phyloP scores from a whole-genome alignment of 2,329 filamentous ascomycete species.

The Xylariomycetidae sp. region DNA sequence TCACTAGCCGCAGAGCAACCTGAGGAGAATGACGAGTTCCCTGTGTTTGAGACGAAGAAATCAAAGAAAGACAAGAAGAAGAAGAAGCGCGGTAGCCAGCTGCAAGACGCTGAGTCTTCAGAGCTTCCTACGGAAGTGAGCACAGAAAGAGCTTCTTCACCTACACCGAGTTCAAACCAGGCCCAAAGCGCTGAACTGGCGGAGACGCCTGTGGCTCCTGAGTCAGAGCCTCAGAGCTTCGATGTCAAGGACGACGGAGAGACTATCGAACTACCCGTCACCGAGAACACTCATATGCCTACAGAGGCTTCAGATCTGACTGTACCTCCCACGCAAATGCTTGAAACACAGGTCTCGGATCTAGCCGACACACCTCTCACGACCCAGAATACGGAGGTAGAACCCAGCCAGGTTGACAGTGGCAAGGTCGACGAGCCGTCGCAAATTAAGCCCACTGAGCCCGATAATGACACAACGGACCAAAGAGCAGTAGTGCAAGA shows the following conservation, averaged over 20 bases:
- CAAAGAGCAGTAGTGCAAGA: no score
- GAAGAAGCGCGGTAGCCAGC: slow-evolving; percentile 14
- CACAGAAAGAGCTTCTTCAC: no score
- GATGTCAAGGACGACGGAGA: no score
- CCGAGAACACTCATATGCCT: no score
- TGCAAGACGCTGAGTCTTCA: slow-evolving; percentile 8
- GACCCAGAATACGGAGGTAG: background rate
- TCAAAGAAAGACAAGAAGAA: slow-evolving; percentile 29
- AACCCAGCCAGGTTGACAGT: background rate
- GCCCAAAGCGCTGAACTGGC: no score
- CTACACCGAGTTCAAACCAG: no score
- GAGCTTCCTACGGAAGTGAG: background rate
- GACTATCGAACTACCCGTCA: no score
- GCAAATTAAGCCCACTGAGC: no score
- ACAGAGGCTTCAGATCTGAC: background rate
- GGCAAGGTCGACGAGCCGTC: no score
- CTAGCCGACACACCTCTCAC: background rate
- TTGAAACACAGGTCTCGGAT: background rate
- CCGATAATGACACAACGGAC: no score
- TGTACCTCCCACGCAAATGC: background rate
- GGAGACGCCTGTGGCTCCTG: no score
- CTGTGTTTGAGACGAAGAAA: slow-evolving; percentile 16
- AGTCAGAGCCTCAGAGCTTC: no score
- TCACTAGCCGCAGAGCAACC: background rate
- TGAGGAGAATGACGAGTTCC: slow-evolving; percentile 5